phyloP scores from a whole-genome alignment of 2,329 filamentous ascomycete species.

The Metarhizium guizhouense region DNA sequence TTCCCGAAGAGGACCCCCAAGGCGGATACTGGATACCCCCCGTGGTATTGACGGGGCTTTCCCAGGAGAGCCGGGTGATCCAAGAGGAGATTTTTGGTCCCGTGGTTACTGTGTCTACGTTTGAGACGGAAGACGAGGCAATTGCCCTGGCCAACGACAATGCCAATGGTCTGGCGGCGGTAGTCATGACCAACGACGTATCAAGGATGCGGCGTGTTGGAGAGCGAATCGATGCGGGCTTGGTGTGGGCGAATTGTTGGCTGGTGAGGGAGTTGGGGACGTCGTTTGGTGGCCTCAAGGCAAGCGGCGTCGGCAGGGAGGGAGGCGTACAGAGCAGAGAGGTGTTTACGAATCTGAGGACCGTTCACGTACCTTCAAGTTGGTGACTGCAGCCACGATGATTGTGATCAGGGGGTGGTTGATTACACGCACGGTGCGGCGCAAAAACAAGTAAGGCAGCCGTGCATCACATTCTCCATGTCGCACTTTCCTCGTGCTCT shows the following conservation, averaged over 20 bases:
- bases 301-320: constrained; percentile 36
- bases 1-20: not conserved
- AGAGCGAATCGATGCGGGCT: constrained; percentile 50
- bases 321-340: constrained; percentile 35
- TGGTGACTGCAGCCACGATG: not conserved
- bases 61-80: constrained; percentile 13
- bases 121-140: constrained; percentile 32
- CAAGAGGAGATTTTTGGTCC: constrained; percentile 40
- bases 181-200: constrained; percentile 52
- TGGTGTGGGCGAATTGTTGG: constrained; percentile 42
- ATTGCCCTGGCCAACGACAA: constrained; percentile 38
- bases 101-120: constrained; percentile 30
- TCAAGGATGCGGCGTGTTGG: constrained; percentile 36
- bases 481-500: no score
- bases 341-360: constrained; percentile 12
- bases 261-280: constrained; percentile 33
- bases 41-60: not conserved
- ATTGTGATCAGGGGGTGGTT: no score
- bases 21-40: not conserved
- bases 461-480: no score
- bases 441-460: no score
- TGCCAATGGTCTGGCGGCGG: constrained; percentile 50
- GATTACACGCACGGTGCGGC: no score
- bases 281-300: constrained; percentile 37
- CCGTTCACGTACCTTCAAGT: not conserved